These are phyloP conservation scores for Protomyces arabidopsidicola DNA, from an alignment of 1,139 yeast genomes.

Conservation along the genomic window DNA sequence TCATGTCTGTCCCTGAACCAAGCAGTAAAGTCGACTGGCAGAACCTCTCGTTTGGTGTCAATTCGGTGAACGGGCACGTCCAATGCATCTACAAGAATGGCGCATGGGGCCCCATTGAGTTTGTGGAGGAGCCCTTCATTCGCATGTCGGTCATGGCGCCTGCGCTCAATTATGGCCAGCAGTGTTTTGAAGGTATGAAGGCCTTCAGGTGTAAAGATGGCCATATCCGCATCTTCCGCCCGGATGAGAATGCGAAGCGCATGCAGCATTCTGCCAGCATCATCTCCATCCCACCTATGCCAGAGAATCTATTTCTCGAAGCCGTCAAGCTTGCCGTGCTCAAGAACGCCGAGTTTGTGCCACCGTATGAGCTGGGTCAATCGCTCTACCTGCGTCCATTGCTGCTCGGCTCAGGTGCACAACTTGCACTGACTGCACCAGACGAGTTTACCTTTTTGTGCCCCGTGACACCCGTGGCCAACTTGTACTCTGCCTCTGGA, in stretches of 20 bases:
- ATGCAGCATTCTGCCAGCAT: slow-evolving; percentile 27
- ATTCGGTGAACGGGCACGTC: slow-evolving; percentile 23
- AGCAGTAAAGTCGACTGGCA: slow-evolving; percentile 15
- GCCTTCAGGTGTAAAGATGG: slow-evolving; percentile 28
- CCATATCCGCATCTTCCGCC: slow-evolving; percentile 24
- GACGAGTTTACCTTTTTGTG: slow-evolving; percentile 23
- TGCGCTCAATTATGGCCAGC: slow-evolving; percentile 27
- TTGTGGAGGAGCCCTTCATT: slow-evolving; percentile 23
- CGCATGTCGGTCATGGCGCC: slow-evolving; percentile 22
- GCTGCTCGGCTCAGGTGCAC: slow-evolving; percentile 23
- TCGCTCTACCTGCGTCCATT: slow-evolving; percentile 26
- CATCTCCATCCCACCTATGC: slow-evolving; percentile 17
- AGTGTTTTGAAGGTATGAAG: slow-evolving; percentile 28
- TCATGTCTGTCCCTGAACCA: slow-evolving; percentile 3
- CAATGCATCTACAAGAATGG: slow-evolving; percentile 19
- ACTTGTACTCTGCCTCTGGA: slow-evolving; percentile 19
- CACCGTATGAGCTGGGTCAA: slow-evolving; percentile 27
- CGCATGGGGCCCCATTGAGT: slow-evolving; percentile 17
- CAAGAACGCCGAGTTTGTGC: slow-evolving; percentile 24
- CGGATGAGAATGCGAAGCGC: slow-evolving; percentile 27
- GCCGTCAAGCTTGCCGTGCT: slow-evolving; percentile 14
- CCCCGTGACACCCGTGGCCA: slow-evolving; percentile 25
- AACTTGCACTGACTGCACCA: slow-evolving; percentile 19
- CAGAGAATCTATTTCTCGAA: slow-evolving; percentile 24
- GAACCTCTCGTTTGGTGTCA: slow-evolving; percentile 14